Evolutionary conservation across 139 green algal genomes (phyloP), one percentile per base, ranked within the genome.

Genomic region (Dunaliella sp.): DNA sequence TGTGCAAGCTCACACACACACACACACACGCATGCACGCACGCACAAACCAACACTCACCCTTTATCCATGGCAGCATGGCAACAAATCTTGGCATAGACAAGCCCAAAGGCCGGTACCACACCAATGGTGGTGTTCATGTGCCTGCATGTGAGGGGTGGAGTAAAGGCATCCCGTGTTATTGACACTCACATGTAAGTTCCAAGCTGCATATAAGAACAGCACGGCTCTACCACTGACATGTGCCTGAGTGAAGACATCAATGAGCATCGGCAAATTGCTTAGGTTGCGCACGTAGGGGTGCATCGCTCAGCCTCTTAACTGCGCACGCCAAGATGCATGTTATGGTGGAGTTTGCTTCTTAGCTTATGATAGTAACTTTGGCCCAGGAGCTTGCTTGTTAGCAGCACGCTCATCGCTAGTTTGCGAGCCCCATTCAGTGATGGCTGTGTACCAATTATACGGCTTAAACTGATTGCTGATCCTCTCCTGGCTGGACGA

Each of bases 1-100:
- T n/a, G n/a, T n/a, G n/a, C n/a, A n/a, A n/a, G n/a, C n/a, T n/a
- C n/a, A n/a, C n/a, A n/a, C n/a, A n/a, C n/a, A n/a, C n/a, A n/a
- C n/a, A n/a, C n/a, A n/a, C n/a, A n/a, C n/a, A n/a, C n/a, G n/a
- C n/a, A n/a, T n/a, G n/a, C n/a, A n/a, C n/a, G n/a, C n/a, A n/a
- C n/a, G n/a, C n/a, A n/a, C n/a, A n/a, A n/a, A n/a, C n/a, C n/a
- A 78, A 78, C 73, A 21, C 76, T 28, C 76, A 81, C 76, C 76
- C 76, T 37, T 81, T 81, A 31, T 81, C 76, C 76, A 81, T 81
- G 30, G 31, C 34, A 24, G 76, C 76, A 81, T 28, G 73, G 30
- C 30, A 33, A 78, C 2, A 3, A 78, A 78, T 3, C 7, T 78
- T 78, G 22, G 73, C 28, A 78, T 78, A 78, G n/a, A 32, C 26